phyloP scores from a whole-genome alignment of 75 land plant species.

The Gnetum montanum region DNA sequence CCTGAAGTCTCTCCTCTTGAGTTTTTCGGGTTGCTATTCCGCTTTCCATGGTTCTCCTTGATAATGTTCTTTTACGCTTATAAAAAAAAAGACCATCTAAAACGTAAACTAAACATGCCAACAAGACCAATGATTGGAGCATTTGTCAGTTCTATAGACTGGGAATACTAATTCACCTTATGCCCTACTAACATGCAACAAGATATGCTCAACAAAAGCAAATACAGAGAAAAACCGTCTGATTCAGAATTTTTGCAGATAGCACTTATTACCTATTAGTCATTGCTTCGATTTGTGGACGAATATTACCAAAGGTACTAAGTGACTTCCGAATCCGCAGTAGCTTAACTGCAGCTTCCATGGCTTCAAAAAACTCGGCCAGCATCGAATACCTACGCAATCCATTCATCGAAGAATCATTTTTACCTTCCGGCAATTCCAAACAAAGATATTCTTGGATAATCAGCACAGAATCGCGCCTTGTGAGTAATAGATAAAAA shows the following conservation, averaged over 20 bases:
- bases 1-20: too few species aligned
- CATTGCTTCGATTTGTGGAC: conserved; percentile 20
- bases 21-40: too few species aligned
- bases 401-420: neutral
- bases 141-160: too few species aligned
- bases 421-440: too few species aligned
- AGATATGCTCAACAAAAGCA: neutral
- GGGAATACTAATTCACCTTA: too few species aligned
- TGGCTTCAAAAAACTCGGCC: conserved; percentile 29
- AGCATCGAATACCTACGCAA: conserved; percentile 5
- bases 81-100: too few species aligned
- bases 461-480: neutral
- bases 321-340: conserved; percentile 16
- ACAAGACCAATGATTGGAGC: too few species aligned
- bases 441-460: neutral
- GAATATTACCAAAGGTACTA: conserved; percentile 23
- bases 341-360: conserved; percentile 31
- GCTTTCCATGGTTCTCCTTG: too few species aligned
- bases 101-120: too few species aligned
- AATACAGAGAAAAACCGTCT: neutral
- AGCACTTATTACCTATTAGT: conserved; percentile 39
- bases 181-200: too few species aligned
- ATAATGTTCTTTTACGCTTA: too few species aligned
- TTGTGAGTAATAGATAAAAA: neutral
- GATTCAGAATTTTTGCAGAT: neutral